Evolutionary conservation across 2,329 filamentous ascomycete genomes (phyloP).

Genomic region (Hypoxylon sp.): DNA sequence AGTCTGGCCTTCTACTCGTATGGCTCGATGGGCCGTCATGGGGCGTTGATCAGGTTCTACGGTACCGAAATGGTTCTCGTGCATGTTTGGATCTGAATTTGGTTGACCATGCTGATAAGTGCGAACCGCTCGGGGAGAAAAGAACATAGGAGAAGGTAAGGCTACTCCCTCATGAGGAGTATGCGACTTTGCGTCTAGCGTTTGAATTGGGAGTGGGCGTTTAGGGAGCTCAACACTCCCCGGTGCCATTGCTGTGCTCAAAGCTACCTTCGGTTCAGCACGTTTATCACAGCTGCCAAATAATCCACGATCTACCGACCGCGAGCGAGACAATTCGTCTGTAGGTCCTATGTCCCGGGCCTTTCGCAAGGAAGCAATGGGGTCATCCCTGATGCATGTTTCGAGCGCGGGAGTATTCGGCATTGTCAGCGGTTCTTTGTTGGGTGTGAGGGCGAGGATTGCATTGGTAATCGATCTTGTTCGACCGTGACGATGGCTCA

Average conservation of each 20-base stretch:
- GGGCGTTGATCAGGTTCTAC: constrained; percentile 63
- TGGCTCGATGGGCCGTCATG: constrained; percentile 62
- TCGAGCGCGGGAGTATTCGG: constrained; percentile 59
- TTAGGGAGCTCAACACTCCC: constrained; percentile 70
- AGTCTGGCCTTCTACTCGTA: constrained; percentile 57
- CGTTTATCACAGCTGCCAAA: constrained; percentile 75
- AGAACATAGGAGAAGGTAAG: constrained; percentile 58
- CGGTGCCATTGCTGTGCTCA: constrained; percentile 73
- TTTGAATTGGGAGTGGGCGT: constrained; percentile 63
- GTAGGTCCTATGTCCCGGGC: constrained; percentile 58
- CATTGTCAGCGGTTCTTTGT: constrained; percentile 54
- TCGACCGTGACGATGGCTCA: constrained; percentile 60
- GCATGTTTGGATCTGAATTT: constrained; percentile 62
- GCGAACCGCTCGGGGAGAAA: constrained; percentile 57
- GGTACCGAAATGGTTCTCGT: constrained; percentile 55
- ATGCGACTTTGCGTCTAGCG: constrained; percentile 58
- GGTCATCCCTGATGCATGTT: constrained; percentile 54
- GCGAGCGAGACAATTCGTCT: constrained; percentile 68
- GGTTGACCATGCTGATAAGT: constrained; percentile 62
- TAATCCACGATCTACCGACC: constrained; percentile 74
- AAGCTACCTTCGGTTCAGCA: constrained; percentile 72
- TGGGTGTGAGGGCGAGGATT: constrained; percentile 60
- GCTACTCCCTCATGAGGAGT: constrained; percentile 48
- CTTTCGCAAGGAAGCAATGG: constrained; percentile 62
- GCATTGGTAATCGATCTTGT: constrained; percentile 62